A percentile compares a stretch with the other conserved stretches of the same genome.
Evolutionary conservation across 2,329 filamentous ascomycete species (phyloP).

Genomic region (Orbilia blumenaviensis): DNA sequence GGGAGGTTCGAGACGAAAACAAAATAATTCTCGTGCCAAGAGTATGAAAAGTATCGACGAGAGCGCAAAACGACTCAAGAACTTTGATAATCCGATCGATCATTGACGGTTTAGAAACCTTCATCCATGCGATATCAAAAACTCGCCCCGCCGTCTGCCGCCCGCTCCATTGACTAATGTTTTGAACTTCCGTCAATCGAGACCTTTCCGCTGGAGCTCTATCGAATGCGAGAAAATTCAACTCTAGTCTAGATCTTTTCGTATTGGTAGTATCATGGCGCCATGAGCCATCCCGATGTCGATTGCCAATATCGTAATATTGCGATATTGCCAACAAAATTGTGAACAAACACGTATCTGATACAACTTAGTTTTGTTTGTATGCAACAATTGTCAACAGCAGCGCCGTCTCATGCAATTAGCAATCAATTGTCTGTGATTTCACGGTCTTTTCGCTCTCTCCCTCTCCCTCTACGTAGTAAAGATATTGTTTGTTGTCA

Average conservation of each 20-base stretch:
- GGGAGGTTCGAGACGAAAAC: conserved; percentile 12
- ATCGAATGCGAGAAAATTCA: not conserved
- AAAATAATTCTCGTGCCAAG: not conserved
- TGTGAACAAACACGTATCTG: conserved; percentile 1
- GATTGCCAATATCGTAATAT: not conserved
- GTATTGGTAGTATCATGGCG: conserved; percentile 14
- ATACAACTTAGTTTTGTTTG: not conserved
- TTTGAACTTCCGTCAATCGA: conserved; percentile 31
- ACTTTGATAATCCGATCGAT: conserved; percentile 9
- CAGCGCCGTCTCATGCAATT: not conserved
- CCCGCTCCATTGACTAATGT: not conserved
- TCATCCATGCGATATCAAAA: conserved; percentile 13
- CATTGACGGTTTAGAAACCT: not conserved
- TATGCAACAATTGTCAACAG: not conserved
- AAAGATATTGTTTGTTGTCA: not conserved
- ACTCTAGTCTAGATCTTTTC: conserved; percentile 12
- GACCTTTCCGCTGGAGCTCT: conserved; percentile 28
- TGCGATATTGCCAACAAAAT: not conserved
- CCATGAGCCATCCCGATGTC: conserved; percentile 25
- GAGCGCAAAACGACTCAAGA: not conserved
- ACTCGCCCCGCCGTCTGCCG: conserved; percentile 26
- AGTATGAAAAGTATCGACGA: not conserved
- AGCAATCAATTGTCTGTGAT: not conserved
- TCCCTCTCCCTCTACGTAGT: not conserved
- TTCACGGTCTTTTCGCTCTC: not conserved